A percentile compares a stretch with the other conserved stretches of the same genome.
phyloP scores from a whole-genome alignment of 148 eudicot species.

The Cornus suecica region DNA sequence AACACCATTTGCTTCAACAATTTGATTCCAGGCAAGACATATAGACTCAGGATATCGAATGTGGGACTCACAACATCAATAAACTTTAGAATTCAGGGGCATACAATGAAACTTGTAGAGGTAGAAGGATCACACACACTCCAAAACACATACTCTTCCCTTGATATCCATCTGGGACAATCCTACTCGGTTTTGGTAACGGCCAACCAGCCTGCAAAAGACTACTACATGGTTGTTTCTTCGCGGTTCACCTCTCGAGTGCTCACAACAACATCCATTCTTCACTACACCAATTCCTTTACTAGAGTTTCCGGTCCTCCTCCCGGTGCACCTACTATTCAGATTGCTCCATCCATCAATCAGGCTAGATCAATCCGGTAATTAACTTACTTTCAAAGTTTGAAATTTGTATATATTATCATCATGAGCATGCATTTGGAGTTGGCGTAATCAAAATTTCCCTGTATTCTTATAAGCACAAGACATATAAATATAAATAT shows the following conservation, averaged over 20 bases:
- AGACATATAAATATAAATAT: no score
- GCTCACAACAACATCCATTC: slow-evolving; percentile 66
- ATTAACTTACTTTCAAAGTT: neutral
- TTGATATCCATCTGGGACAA: slow-evolving; percentile 91
- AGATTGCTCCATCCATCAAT: slow-evolving; percentile 58
- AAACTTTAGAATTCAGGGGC: slow-evolving; percentile 94
- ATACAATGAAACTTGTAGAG: slow-evolving; percentile 74
- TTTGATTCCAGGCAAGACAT: slow-evolving; percentile 65
- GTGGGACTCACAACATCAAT: slow-evolving; percentile 77
- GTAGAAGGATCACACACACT: slow-evolving; percentile 93
- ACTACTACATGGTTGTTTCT: slow-evolving; percentile 75
- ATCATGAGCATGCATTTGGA: neutral
- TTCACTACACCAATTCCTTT: slow-evolving; percentile 77
- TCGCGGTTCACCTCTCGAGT: slow-evolving; percentile 73
- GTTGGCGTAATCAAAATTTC: no score
- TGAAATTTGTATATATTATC: neutral
- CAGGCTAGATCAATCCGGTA: slow-evolving; percentile 87
- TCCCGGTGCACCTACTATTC: slow-evolving; percentile 76
- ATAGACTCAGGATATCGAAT: slow-evolving; percentile 90
- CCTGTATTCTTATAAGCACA: no score
- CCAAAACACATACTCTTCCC: slow-evolving; percentile 58
- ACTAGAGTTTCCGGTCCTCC: slow-evolving; percentile 61
- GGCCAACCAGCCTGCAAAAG: slow-evolving; percentile 73
- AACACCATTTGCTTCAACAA: neutral
- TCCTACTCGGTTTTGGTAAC: slow-evolving; percentile 82